Conservation (phyloP, 306 rosid species). For the Quercus aquifolioides region DNA sequence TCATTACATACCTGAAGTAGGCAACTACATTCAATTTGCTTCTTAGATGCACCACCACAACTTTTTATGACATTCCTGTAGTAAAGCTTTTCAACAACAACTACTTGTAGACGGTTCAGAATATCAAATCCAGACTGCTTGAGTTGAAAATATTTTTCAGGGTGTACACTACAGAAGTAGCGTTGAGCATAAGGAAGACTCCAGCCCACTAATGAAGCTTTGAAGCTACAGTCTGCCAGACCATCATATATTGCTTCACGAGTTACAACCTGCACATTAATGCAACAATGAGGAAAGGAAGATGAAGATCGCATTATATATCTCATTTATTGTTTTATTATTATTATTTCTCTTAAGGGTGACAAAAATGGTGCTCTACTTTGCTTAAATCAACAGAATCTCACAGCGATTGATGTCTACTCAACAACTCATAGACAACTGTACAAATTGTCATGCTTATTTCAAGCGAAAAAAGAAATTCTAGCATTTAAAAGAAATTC, state of each 20-base stretch:
- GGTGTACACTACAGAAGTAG: constrained; percentile 51
- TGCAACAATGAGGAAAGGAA: neutral
- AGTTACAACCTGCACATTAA: constrained; percentile 71
- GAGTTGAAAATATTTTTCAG: constrained; percentile 56
- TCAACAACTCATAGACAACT: neutral
- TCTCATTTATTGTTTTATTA: neutral
- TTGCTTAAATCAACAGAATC: neutral
- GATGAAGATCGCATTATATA: neutral
- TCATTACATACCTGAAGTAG: constrained; percentile 65
- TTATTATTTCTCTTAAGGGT: neutral
- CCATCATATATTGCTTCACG: constrained; percentile 76
- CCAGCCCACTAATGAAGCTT: constrained; percentile 72
- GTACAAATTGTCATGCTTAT: neutral
- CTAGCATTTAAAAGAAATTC: no score
- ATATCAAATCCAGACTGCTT: constrained; percentile 61
- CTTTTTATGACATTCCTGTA: constrained; percentile 70
- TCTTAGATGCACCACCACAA: constrained; percentile 43
- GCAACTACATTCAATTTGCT: constrained; percentile 57
- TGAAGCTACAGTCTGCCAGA: constrained; percentile 46
- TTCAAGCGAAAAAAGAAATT: neutral
- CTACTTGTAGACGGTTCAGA: constrained; percentile 48
- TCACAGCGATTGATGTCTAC: neutral
- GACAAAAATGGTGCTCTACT: neutral
- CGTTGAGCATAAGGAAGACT: constrained; percentile 92
- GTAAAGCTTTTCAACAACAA: constrained; percentile 76